Percentiles rank a stretch among this genome's conserved stretches.
Conservation (phyloP, 129 eudicot genomes). For the Tagetes erecta region DNA sequence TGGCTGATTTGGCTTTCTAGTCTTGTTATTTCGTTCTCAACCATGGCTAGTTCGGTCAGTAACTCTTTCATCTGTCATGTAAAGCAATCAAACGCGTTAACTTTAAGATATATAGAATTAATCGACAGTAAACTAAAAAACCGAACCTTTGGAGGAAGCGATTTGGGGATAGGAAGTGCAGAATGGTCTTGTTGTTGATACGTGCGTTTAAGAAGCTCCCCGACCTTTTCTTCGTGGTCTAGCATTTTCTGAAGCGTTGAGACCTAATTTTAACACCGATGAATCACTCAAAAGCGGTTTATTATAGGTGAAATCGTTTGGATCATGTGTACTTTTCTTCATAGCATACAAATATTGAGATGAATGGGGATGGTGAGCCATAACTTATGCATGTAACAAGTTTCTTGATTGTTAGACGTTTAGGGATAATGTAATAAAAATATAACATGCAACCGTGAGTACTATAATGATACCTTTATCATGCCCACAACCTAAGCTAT, state of each 20-base stretch:
- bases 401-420: conserved; percentile 18
- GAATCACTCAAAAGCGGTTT: not conserved
- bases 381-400: conserved; percentile 14
- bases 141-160: conserved; percentile 75
- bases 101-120: not conserved
- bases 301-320: not conserved
- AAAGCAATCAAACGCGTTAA: not conserved
- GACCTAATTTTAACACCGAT: conserved; percentile 42
- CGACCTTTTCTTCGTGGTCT: conserved; percentile 68
- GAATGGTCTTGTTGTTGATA: conserved; percentile 50
- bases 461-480: conserved; percentile 16
- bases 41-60: conserved; percentile 75
- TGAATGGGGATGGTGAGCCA: conserved; percentile 35
- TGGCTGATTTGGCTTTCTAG: conserved; percentile 81
- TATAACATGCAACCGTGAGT: conserved; percentile 25
- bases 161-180: conserved; percentile 56
- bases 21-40: conserved; percentile 72
- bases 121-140: not conserved
- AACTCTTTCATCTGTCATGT: conserved; percentile 61
- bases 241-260: conserved; percentile 76
- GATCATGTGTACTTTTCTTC: not conserved
- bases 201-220: conserved; percentile 54
- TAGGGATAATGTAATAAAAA: conserved; percentile 31
- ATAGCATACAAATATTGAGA: conserved; percentile 5
- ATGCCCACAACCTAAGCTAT: conserved; percentile 29